phyloP scores from a whole-genome alignment of 768 basidiomycete species.

The Tylopilus subfusipes region DNA sequence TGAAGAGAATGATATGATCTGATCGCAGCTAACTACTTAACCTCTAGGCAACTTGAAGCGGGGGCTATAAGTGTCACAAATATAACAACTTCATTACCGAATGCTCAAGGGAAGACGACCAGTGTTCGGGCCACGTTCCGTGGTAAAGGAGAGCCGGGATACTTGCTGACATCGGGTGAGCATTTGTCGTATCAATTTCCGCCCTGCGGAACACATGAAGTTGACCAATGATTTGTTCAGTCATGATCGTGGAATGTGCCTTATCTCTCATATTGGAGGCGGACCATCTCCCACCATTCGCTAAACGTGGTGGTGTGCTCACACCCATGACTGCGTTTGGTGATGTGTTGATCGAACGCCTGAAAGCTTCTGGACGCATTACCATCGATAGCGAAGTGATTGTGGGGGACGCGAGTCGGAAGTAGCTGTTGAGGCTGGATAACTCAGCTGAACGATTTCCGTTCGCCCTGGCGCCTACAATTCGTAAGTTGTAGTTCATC shows the following conservation, averaged over 20 bases:
- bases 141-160: constrained; percentile 77
- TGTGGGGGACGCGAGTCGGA: constrained; percentile 7
- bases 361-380: constrained; percentile 56
- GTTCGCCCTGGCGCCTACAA: neutral
- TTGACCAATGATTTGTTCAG: constrained; percentile 33
- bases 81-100: constrained; percentile 57
- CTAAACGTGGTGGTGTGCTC: constrained; percentile 68
- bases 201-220: neutral
- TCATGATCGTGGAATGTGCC: constrained; percentile 77
- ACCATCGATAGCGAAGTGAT: constrained; percentile 53
- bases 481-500: neutral
- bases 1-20: neutral
- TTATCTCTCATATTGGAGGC: constrained; percentile 60
- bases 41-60: constrained; percentile 48
- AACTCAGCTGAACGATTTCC: neutral
- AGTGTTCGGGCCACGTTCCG: constrained; percentile 56
- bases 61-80: constrained; percentile 67
- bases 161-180: constrained; percentile 30
- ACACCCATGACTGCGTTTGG: constrained; percentile 85
- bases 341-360: constrained; percentile 63
- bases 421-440: constrained; percentile 3
- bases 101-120: constrained; percentile 38
- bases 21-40: neutral
- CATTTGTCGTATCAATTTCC: neutral
- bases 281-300: constrained; percentile 54